Percentiles rank a stretch among this genome's conserved stretches.
phyloP scores from a whole-genome alignment of 2,329 filamentous ascomycete genomes.

The Penicillium sumatraense region DNA sequence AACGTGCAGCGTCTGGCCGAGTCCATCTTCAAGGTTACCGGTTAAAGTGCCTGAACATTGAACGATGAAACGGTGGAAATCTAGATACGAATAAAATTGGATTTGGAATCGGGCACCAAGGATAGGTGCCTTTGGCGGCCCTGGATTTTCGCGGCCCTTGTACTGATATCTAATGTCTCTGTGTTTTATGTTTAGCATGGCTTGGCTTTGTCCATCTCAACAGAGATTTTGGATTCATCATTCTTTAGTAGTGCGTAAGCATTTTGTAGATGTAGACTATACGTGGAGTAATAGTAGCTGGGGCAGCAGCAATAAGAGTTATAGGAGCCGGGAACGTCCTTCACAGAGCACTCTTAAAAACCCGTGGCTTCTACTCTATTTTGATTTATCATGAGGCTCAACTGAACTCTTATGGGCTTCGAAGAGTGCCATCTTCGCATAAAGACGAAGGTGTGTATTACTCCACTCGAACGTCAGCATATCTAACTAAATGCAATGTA shows the following conservation, averaged over 20 bases:
- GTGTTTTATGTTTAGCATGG: slow-evolving; percentile 32
- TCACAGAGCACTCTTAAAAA: no score
- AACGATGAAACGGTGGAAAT: not conserved
- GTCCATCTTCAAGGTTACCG: slow-evolving; percentile 56
- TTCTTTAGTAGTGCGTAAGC: no score
- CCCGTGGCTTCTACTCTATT: no score
- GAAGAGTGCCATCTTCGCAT: no score
- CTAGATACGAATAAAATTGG: slow-evolving; percentile 3
- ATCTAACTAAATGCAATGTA: no score
- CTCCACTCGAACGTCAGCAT: no score
- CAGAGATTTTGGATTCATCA: slow-evolving; percentile 25
- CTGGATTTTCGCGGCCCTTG: slow-evolving; percentile 17
- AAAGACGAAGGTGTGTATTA: no score
- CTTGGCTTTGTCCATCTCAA: slow-evolving; percentile 28
- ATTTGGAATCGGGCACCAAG: slow-evolving; percentile 1
- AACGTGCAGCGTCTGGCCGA: slow-evolving; percentile 57
- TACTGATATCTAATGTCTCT: slow-evolving; percentile 35
- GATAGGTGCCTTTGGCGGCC: not conserved
- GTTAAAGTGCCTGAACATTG: slow-evolving; percentile 37
- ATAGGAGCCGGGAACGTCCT: no score
- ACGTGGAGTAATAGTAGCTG: no score
- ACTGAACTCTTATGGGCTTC: no score
- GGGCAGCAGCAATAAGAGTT: no score
- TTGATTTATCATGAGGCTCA: no score
- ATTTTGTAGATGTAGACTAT: not conserved